Evolutionary conservation across 768 basidiomycete species (phyloP), one percentile per base, ranked within the genome.

Genomic region (Leccinum truebloodii): DNA sequence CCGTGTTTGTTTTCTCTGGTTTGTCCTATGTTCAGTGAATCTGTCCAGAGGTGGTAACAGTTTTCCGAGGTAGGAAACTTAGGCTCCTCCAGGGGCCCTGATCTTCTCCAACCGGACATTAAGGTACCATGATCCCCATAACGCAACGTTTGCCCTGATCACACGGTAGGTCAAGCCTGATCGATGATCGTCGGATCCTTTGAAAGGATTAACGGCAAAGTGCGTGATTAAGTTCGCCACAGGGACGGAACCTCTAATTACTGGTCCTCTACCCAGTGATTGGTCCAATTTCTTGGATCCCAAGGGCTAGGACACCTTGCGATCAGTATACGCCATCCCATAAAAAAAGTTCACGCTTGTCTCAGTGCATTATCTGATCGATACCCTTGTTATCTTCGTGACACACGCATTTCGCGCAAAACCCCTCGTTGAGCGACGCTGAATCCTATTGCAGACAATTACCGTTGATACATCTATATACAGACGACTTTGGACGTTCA

Each of bases 41-140:
- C 52, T 26, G 52, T 53, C 22, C 56, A 57, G 18, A 57, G 51
- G 53, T 57, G 14, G 35, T 16, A 39, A 57, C 35, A 22, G n/a
- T 14, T 55, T 57, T 6, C 52, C 52, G 52, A 52, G 30, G 30
- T 32, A 20, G 52, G 16, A 16, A 39, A 39, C 7, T 39, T 18
- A 18, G 16, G 37, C 37, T 39, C 37, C 39, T 39, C 39, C 18
- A 39, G 39, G 39, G 18, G 39, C 8, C 16, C 7, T 0, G 18
- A 39, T 41, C 16, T 9, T 9, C 18, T 14, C 8, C 39, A n/a
- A n/a, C 18, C 16, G 39, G 39, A 41, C 18, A 18, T 41, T 6
- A 41, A 41, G 8, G 37, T n/a, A 41, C 39, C 37, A 18, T 18
- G 37, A 34, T 34, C n/a, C 34, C 13, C 55, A 53, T 9, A 57